phyloP scores from a whole-genome alignment of 805 yeast species.

The Cyberlindnera americana region DNA sequence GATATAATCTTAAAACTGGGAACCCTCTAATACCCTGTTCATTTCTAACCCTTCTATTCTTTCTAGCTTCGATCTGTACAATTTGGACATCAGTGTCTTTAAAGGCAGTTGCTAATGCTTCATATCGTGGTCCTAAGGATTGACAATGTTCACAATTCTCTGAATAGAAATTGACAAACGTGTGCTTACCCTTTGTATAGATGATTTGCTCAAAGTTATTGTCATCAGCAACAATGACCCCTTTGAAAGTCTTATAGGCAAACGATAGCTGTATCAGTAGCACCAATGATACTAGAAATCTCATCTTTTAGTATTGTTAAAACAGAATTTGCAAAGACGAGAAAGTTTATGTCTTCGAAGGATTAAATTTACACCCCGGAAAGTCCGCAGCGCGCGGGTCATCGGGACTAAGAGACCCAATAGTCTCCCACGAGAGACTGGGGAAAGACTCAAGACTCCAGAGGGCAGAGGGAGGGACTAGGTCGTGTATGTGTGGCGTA shows the following conservation, averaged over 20 bases:
- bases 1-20: conserved; percentile 48
- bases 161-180: conserved; percentile 36
- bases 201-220: conserved; percentile 20
- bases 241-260: conserved; percentile 16
- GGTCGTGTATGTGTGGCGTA: too few species aligned
- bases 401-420: not conserved
- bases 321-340: too few species aligned
- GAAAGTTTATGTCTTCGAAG: too few species aligned
- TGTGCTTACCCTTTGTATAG: conserved; percentile 19
- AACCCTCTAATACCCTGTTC: conserved; percentile 40
- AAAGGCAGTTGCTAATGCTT: conserved; percentile 41
- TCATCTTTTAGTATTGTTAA: conserved; percentile 1
- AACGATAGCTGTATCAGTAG: conserved; percentile 5
- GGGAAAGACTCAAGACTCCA: not conserved
- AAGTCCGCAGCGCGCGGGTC: conserved; percentile 3
- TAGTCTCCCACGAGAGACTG: too few species aligned
- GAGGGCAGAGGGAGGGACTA: not conserved
- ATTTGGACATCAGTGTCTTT: conserved; percentile 35
- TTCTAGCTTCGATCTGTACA: conserved; percentile 33
- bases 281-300: not conserved
- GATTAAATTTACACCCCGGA: conserved; percentile 5
- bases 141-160: conserved; percentile 45
- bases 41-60: conserved; percentile 33
- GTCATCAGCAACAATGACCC: conserved; percentile 25
- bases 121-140: conserved; percentile 42